Evolutionary conservation across 495 filamentous ascomycete genomes (phyloP).

Genomic region (Tetracladium marchalianum): DNA sequence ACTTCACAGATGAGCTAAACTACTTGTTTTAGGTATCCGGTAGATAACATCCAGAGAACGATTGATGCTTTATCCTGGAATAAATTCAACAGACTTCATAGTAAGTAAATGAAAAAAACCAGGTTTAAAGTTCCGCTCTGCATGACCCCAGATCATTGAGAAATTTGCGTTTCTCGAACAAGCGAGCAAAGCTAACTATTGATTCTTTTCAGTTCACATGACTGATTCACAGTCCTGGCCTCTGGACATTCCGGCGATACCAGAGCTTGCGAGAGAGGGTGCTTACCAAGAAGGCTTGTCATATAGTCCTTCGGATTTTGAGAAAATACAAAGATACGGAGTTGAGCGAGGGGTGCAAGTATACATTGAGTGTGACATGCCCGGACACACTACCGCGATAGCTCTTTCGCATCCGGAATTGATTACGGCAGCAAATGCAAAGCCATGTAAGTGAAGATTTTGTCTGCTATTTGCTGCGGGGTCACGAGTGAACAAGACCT

Average conservation of each 20-base stretch:
- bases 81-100: slow-evolving; percentile 52
- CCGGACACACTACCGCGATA: slow-evolving; percentile 64
- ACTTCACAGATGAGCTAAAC: too few species aligned
- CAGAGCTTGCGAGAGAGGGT: slow-evolving; percentile 57
- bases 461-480: too few species aligned
- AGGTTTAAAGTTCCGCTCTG: too few species aligned
- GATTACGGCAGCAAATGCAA: slow-evolving; percentile 57
- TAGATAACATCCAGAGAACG: slow-evolving; percentile 51
- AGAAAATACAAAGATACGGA: slow-evolving; percentile 56
- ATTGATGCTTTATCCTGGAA: slow-evolving; percentile 65
- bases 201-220: slow-evolving; percentile 60
- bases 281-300: slow-evolving; percentile 50
- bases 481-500: too few species aligned
- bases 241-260: slow-evolving; percentile 62
- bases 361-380: slow-evolving; percentile 72
- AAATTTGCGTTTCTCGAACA: too few species aligned
- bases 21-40: slow-evolving; percentile 28
- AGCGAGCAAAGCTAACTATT: too few species aligned
- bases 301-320: slow-evolving; percentile 54
- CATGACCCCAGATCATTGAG: too few species aligned
- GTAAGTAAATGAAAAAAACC: neutral
- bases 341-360: slow-evolving; percentile 58
- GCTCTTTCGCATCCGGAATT: slow-evolving; percentile 58
- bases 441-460: slow-evolving; percentile 42
- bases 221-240: slow-evolving; percentile 84